phyloP scores from a whole-genome alignment of 495 filamentous ascomycete species.

The Hypoxylon rickii region DNA sequence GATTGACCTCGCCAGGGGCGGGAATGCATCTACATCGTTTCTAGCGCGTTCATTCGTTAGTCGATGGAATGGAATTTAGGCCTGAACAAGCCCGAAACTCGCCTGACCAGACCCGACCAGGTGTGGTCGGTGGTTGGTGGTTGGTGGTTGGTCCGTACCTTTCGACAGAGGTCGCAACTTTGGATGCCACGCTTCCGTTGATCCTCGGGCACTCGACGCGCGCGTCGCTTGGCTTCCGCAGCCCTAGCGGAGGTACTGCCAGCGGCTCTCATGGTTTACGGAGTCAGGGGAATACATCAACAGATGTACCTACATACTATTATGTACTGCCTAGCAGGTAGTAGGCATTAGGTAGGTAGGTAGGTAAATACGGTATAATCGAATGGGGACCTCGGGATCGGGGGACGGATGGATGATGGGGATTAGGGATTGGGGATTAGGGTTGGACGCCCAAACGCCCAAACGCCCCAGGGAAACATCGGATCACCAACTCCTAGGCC shows the following conservation, averaged over 20 bases:
- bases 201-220: conserved; percentile 40
- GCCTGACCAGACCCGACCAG: too few species aligned
- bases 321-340: background rate
- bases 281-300: background rate
- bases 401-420: too few species aligned
- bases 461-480: conserved; percentile 17
- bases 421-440: background rate
- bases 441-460: background rate
- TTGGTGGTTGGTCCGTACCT: conserved; percentile 2
- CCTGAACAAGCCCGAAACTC: too few species aligned
- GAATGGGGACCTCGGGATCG: background rate
- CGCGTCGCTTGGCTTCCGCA: conserved; percentile 15
- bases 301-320: background rate
- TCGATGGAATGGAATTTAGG: too few species aligned
- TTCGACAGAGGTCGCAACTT: conserved; percentile 41
- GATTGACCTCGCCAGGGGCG: conserved; percentile 12
- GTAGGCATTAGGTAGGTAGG: background rate
- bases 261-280: conserved; percentile 1
- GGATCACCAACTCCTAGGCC: conserved; percentile 12
- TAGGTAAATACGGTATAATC: background rate
- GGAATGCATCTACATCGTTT: conserved; percentile 45
- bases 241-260: conserved; percentile 6
- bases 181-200: conserved; percentile 39
- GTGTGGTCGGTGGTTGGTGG: background rate
- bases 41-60: conserved; percentile 23